Conservation (phyloP, 257 asterid species). For the Capsicum baccatum region DNA sequence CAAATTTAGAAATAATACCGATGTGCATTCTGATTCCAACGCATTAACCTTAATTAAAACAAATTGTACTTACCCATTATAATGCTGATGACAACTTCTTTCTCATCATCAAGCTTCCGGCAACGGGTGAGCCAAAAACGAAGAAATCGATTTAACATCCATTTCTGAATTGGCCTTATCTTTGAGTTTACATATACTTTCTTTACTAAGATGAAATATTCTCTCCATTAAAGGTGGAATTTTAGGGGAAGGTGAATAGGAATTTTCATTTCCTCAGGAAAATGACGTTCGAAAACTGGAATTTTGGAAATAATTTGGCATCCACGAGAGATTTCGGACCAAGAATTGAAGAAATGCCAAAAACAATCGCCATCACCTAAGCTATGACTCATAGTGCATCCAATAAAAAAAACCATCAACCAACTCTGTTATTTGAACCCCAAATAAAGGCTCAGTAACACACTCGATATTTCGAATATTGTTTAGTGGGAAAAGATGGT, state of each 20-base stretch:
- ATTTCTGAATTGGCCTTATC: constrained; percentile 43
- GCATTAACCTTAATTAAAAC: too few relatives aligned
- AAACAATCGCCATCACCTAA: constrained; percentile 46
- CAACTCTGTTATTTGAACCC: constrained; percentile 51
- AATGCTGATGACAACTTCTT: constrained; percentile 33
- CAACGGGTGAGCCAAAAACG: constrained; percentile 53
- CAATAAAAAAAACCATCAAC: constrained; percentile 48
- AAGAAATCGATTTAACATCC: constrained; percentile 33
- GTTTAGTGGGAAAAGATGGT: background rate
- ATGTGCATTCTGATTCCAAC: too few relatives aligned
- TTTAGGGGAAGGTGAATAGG: constrained; percentile 31
- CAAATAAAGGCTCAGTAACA: constrained; percentile 41
- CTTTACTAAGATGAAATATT: constrained; percentile 45
- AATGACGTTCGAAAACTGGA: constrained; percentile 43
- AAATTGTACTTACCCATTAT: constrained; percentile 23
- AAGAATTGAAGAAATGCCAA: constrained; percentile 56
- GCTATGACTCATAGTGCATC: constrained; percentile 45
- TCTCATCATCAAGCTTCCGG: background rate
- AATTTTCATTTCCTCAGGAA: background rate
- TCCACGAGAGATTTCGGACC: constrained; percentile 54
- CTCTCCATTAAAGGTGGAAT: constrained; percentile 30
- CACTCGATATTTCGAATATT: constrained; percentile 39
- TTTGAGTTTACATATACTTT: constrained; percentile 39
- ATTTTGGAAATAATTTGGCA: constrained; percentile 23
- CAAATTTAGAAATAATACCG: too few relatives aligned